Percentiles rank a stretch among this genome's conserved stretches.
These are phyloP conservation scores for Novakomyces olei DNA, from an alignment of 805 yeast genomes.

Conservation along the genomic window DNA sequence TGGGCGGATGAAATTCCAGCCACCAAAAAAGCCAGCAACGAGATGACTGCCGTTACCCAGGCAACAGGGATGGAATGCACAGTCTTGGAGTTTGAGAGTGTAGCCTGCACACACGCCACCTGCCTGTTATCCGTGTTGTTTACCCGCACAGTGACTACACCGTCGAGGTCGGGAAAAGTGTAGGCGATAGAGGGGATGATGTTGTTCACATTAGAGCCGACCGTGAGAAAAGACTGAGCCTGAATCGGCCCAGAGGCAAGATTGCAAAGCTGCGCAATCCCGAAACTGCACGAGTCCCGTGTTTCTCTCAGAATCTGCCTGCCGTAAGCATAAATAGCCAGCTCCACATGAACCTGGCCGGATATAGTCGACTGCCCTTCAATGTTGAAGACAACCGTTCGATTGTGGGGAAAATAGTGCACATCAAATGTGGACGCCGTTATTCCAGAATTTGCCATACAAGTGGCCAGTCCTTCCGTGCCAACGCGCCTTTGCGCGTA, in stretches of 20 bases:
- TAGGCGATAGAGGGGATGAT: slow-evolving; percentile 63
- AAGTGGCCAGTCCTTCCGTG: slow-evolving; percentile 46
- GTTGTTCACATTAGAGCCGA: slow-evolving; percentile 22
- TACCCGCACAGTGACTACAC: slow-evolving; percentile 56
- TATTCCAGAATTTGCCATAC: slow-evolving; percentile 76
- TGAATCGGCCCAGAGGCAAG: slow-evolving; percentile 71
- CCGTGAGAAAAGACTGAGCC: slow-evolving; percentile 15
- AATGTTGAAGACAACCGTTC: slow-evolving; percentile 40
- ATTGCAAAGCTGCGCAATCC: slow-evolving; percentile 48
- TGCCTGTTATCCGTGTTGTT: slow-evolving; percentile 16
- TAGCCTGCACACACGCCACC: slow-evolving; percentile 83
- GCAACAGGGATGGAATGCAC: slow-evolving; percentile 81
- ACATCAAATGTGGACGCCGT: slow-evolving; percentile 72
- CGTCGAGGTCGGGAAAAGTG: slow-evolving; percentile 85
- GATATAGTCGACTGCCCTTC: slow-evolving; percentile 60
- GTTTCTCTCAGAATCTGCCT: slow-evolving; percentile 32
- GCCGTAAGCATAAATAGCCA: slow-evolving; percentile 62
- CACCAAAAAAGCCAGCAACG: slow-evolving; percentile 69
- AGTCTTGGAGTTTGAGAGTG: slow-evolving; percentile 68
- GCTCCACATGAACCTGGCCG: slow-evolving; percentile 44
- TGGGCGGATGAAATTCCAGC: slow-evolving; percentile 70
- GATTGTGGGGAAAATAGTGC: slow-evolving; percentile 41
- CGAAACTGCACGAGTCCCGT: slow-evolving; percentile 42
- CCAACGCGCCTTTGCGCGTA: background rate
- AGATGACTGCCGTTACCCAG: slow-evolving; percentile 88